Base-by-base conservation (phyloP, 495 filamentous ascomycete genomes). In the Aspergillus cavernicola region DNA sequence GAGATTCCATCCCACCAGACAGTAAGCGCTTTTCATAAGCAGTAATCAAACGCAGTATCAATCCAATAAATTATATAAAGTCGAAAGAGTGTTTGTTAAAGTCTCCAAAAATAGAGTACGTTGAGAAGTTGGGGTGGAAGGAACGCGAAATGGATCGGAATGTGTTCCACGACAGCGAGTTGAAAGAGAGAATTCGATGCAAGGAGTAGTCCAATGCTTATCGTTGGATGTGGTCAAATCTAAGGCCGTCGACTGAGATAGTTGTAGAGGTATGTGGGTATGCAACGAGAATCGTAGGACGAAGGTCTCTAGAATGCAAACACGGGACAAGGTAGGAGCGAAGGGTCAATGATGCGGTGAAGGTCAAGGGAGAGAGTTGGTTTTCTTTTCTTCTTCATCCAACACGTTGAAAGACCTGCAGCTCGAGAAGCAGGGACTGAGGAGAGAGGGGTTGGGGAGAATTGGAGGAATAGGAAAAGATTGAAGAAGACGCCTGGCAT, bases 1-100 rank as follows among this genome's bases (percentile, higher is more conserved):
- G 66, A 65, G 70, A 66, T 58, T 76, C 74, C 74, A 77, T 77
- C 61, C 68, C 74, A 66, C 64, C 62, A 64, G 56, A 52, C 31
- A 52, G 39, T 32, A 53, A 28, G 43, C 55, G 38, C 52, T 56
- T 57, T 68, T 62, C 72, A 75, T 73, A 62, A 56, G 41, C 52
- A 58, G 45, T 50, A 61, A 13, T 19, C 37, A 22, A 19, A 19
- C n/a, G 37, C 35, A 33, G 12, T 28, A 24, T 46, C 22, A 38
- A 23, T 4, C 31, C 18, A 35, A 47, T 36, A 36, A 35, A 13
- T 46, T n/a, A 33, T 9, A 9, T 19, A 46, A 36, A 39, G 16
- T 40, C 29, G 23, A 35, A 7, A 15, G 50, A 20, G 40, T 45
- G 42, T 36, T 45, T 28, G 4, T n/a, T 4, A 24, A 41, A 28